phyloP scores from a whole-genome alignment of 176 grass and related monocot species.

The Eleusine indica region DNA sequence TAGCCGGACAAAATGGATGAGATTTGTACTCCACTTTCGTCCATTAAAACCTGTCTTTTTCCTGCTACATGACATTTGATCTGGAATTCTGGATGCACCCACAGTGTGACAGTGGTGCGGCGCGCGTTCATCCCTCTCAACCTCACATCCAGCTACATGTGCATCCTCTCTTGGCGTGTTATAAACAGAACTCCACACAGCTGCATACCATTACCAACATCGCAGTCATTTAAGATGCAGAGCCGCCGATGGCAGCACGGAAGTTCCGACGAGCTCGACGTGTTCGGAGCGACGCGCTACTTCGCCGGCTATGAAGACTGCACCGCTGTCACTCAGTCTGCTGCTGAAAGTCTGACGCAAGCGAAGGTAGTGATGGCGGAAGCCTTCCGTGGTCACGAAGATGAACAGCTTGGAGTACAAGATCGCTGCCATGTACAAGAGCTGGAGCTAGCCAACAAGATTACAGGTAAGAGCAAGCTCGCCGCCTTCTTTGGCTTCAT shows the following conservation, averaged over 20 bases:
- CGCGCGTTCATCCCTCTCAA: background rate
- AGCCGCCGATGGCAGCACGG: background rate
- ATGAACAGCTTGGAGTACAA: background rate
- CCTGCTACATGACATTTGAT: conserved; percentile 37
- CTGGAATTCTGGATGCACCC: conserved; percentile 19
- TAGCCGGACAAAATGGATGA: conserved; percentile 32
- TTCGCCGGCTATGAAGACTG: conserved; percentile 22
- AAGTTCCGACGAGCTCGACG: conserved; percentile 56
- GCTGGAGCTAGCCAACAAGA: conserved; percentile 15
- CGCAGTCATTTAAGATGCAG: conserved; percentile 14
- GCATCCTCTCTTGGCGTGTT: conserved; percentile 8
- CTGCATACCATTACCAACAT: background rate
- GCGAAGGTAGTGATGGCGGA: conserved; percentile 9
- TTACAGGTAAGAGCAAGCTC: conserved; percentile 29
- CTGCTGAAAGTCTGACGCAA: background rate
- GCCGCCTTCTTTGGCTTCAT: conserved; percentile 12
- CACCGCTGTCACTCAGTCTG: background rate
- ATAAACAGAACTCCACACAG: conserved; percentile 29
- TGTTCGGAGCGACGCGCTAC: conserved; percentile 57
- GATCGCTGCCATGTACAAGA: background rate
- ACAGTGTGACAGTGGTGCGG: background rate
- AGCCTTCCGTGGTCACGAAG: background rate
- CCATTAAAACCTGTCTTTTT: conserved; percentile 35
- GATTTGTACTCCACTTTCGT: conserved; percentile 16
- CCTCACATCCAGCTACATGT: background rate